Evolutionary conservation across 495 filamentous ascomycete species (phyloP).

Genomic region (Penicillium tannophilum): DNA sequence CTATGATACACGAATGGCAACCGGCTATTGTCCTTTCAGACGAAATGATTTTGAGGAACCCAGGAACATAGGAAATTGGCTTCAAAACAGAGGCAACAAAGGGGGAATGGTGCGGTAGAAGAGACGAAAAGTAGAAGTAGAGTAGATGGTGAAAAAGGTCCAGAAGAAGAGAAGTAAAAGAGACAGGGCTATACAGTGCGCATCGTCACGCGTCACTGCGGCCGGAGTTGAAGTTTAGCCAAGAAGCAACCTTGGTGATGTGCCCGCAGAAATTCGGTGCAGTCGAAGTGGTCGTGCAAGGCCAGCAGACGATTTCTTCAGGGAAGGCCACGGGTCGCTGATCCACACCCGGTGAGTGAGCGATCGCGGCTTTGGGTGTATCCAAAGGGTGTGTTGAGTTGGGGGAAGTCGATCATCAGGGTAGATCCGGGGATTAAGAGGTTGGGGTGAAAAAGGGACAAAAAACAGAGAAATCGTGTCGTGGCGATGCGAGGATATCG

Average conservation of each 20-base stretch:
- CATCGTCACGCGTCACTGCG: conserved; percentile 17
- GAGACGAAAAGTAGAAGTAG: conserved; percentile 11
- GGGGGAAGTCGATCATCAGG: conserved; percentile 7
- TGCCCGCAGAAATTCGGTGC: background rate
- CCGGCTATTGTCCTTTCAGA: conserved; percentile 23
- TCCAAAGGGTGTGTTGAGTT: conserved; percentile 14
- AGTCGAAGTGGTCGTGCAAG: conserved; percentile 34
- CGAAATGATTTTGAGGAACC: conserved; percentile 25
- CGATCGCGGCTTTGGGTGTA: conserved; percentile 19
- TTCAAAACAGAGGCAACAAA: conserved; percentile 25
- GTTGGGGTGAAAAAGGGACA: conserved; percentile 1
- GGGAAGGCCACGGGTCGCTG: conserved; percentile 19
- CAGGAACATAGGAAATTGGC: conserved; percentile 37
- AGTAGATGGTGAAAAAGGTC: conserved; percentile 33
- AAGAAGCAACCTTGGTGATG: background rate
- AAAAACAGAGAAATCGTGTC: conserved; percentile 30
- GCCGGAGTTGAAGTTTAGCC: conserved; percentile 5
- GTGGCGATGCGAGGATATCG: conserved; percentile 35
- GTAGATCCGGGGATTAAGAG: conserved; percentile 6
- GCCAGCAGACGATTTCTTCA: conserved; percentile 42
- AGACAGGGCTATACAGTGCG: conserved; percentile 31
- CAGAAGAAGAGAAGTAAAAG: conserved; percentile 27
- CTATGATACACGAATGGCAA: conserved; percentile 41
- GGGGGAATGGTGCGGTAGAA: conserved; percentile 27
- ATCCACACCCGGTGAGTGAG: conserved; percentile 21